Conservation (phyloP, 345 rosid genomes). For the Alliaria petiolata region DNA sequence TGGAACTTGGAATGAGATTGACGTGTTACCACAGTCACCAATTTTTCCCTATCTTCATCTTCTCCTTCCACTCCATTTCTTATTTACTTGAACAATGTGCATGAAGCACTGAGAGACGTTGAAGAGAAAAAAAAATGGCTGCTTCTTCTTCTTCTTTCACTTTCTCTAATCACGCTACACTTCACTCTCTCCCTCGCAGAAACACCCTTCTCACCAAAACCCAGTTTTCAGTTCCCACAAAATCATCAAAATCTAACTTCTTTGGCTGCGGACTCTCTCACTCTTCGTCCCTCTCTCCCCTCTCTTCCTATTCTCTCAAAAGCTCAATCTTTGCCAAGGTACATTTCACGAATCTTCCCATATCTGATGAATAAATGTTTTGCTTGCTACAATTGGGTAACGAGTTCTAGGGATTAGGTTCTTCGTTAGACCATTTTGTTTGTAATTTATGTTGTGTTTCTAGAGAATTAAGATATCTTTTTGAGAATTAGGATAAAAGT, state of each 20-base stretch:
- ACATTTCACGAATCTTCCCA: slow-evolving; percentile 35
- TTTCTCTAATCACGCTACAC: slow-evolving; percentile 8
- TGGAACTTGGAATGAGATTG: slow-evolving; percentile 12
- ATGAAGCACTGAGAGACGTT: background rate
- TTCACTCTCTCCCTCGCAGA: slow-evolving; percentile 23
- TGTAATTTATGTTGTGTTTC: background rate
- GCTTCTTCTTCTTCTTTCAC: slow-evolving; percentile 23
- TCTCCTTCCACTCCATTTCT: background rate
- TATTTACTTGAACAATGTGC: background rate
- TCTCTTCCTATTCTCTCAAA: slow-evolving; percentile 40
- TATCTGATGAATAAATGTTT: background rate
- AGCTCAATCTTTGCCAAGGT: slow-evolving; percentile 69
- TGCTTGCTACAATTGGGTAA: background rate
- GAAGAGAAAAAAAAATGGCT: slow-evolving; percentile 20
- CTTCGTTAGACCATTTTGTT: background rate
- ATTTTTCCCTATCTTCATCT: slow-evolving; percentile 22
- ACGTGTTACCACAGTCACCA: slow-evolving; percentile 23
- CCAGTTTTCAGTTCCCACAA: slow-evolving; percentile 22
- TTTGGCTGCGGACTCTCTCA: slow-evolving; percentile 54
- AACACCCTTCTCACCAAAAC: slow-evolving; percentile 8
- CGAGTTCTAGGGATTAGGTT: background rate
- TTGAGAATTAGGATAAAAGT: background rate
- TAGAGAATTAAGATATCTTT: background rate
- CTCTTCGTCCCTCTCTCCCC: slow-evolving; percentile 34
- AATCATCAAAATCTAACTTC: slow-evolving; percentile 60